Evolutionary conservation across 2,329 filamentous ascomycete species (phyloP).

Genomic region (Aspergillus glaucus): DNA sequence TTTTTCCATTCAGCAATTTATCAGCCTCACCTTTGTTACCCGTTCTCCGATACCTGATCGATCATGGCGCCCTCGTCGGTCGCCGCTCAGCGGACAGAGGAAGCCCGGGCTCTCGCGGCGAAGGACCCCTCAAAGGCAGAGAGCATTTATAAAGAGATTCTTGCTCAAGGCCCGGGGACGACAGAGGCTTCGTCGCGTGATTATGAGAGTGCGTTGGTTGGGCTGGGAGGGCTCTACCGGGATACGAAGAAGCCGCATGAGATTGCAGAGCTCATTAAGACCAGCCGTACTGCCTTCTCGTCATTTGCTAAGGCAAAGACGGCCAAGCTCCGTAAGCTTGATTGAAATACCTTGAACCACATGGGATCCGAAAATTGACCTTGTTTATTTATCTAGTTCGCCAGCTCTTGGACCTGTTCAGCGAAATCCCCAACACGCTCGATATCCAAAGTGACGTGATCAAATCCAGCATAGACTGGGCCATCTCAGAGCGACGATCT

Average conservation of each 20-base stretch:
- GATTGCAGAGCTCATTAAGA: slow-evolving; percentile 81
- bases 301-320: slow-evolving; percentile 99
- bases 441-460: slow-evolving; percentile 93
- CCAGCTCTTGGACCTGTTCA: slow-evolving; percentile 92
- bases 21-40: not conserved
- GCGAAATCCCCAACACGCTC: slow-evolving; percentile 85
- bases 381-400: slow-evolving; percentile 57
- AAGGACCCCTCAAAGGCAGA: slow-evolving; percentile 78
- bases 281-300: slow-evolving; percentile 83
- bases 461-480: slow-evolving; percentile 99
- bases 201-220: slow-evolving; percentile 84
- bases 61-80: slow-evolving; percentile 46
- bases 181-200: slow-evolving; percentile 83
- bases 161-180: slow-evolving; percentile 74
- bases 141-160: slow-evolving; percentile 79
- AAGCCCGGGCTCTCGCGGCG: slow-evolving; percentile 80
- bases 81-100: slow-evolving; percentile 65
- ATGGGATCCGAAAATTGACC: not conserved
- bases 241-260: slow-evolving; percentile 74
- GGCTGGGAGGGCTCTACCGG: slow-evolving; percentile 84
- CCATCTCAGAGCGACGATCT: slow-evolving; percentile 83
- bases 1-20: not conserved
- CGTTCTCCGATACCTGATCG: slow-evolving; percentile 1
- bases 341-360: not conserved
- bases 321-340: slow-evolving; percentile 77